Base-by-base conservation (phyloP, 1,284 basidiomycete genomes). In the Rugosomyces carneus region DNA sequence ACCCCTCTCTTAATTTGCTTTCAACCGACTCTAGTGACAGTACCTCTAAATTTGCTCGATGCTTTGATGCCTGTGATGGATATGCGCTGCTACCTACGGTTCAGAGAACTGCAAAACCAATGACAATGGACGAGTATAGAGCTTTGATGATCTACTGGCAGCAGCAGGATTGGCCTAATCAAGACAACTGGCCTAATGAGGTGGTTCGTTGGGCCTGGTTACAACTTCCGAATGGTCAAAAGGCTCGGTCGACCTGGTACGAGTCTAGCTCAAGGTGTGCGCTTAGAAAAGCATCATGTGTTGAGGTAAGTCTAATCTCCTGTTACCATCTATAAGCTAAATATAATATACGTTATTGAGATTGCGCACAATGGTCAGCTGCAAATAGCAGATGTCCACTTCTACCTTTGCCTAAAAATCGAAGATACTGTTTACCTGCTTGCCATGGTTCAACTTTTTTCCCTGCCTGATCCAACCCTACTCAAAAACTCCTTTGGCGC, bases 211-310 rank as follows among this genome's bases (percentile, higher is more conserved):
- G 63, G 64, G 62, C 60, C 18, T 50, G 57, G 0, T 40, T 68
- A 2, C 46, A 38, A 1, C 57, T 68, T 23, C 61, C 62, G 2
- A 66, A 62, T 49, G 58, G 60, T 1, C 65, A 68, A 44, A 57
- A 58, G 37, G 60, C 56, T 2, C 55, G 61, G 0, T 60, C 57
- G 58, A 10, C 34, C 59, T 15, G n/a, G n/a, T n/a, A n/a, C 48
- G 59, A 5, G 56, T 54, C 21, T 21, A 60, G 13, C 42, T 64
- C 3, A 59, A 53, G 53, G 65, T 64, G 50, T 40, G 54, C 13
- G 4, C 21, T 32, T 2, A n/a, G n/a, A n/a, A n/a, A n/a, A n/a
- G n/a, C 8, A 29, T 6, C 1, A n/a, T 13, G 29, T 15, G 16
- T 27, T 13, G 36, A 24, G 24, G 24, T 10, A 10, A 5, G 10